Evolutionary conservation across 352 stramenopile species (phyloP).

Genomic region (Pythium vanterpoolii): DNA sequence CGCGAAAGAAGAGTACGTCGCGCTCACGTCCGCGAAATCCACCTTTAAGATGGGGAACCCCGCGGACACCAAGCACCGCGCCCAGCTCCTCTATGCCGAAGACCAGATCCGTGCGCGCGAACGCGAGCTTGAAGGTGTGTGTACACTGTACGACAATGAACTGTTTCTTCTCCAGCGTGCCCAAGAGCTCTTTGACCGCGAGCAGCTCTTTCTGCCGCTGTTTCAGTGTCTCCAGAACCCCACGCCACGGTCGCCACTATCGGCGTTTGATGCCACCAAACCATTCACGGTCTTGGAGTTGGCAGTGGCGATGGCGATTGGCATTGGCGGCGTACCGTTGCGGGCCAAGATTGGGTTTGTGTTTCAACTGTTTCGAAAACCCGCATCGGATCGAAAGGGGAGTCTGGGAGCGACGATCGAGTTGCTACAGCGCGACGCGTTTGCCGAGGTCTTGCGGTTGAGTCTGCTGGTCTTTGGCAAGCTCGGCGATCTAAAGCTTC

Average conservation of each 20-base stretch:
- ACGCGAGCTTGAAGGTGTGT: slow-evolving; percentile 51
- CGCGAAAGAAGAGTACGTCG: slow-evolving; percentile 69
- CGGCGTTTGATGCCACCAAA: not conserved
- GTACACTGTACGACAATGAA: slow-evolving; percentile 56
- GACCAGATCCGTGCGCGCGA: slow-evolving; percentile 66
- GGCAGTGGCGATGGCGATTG: slow-evolving; percentile 48
- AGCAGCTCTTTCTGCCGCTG: slow-evolving; percentile 66
- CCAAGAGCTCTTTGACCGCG: slow-evolving; percentile 45
- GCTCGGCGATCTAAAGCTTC: slow-evolving; percentile 54
- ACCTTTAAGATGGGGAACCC: slow-evolving; percentile 30
- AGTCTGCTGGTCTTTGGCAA: slow-evolving; percentile 49
- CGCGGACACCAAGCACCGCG: slow-evolving; percentile 52
- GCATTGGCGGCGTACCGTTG: slow-evolving; percentile 40
- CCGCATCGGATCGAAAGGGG: slow-evolving; percentile 2
- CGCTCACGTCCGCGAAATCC: slow-evolving; percentile 49
- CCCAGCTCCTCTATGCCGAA: slow-evolving; percentile 70
- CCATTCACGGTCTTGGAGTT: slow-evolving; percentile 39
- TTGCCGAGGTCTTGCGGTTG: slow-evolving; percentile 48
- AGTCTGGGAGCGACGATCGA: slow-evolving; percentile 26
- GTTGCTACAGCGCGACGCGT: slow-evolving; percentile 38
- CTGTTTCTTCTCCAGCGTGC: slow-evolving; percentile 69
- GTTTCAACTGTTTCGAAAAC: slow-evolving; percentile 60
- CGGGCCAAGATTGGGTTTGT: slow-evolving; percentile 70
- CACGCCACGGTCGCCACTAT: not conserved
- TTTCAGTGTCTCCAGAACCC: slow-evolving; percentile 40